A percentile compares a stretch with the other conserved stretches of the same genome.
Evolutionary conservation across 192 early-diverging fungal species (phyloP).

Genomic region (Chytriomyces hyalinus): DNA sequence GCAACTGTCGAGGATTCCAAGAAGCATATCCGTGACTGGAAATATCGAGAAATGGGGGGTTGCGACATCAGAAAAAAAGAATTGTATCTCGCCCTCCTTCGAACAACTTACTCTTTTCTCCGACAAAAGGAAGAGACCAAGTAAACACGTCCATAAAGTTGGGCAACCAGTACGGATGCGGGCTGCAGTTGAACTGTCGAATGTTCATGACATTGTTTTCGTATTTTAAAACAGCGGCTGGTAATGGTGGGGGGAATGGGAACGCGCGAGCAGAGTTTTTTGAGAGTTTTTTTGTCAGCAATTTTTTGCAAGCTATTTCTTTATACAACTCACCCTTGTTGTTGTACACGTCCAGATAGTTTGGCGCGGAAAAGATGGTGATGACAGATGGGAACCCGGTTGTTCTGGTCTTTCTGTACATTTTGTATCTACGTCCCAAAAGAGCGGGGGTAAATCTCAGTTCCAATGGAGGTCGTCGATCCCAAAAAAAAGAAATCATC

Average conservation of each 20-base stretch:
- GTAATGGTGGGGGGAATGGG: constrained; percentile 1
- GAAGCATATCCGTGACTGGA: constrained; percentile 93
- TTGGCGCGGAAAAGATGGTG: constrained; percentile 97
- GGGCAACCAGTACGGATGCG: constrained; percentile 98
- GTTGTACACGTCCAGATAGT: constrained; percentile 98
- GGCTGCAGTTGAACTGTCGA: constrained; percentile 91
- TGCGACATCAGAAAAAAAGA: constrained; percentile 5
- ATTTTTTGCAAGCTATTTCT: too few species aligned
- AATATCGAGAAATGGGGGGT: neutral
- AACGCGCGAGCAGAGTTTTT: neutral
- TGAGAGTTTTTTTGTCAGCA: neutral
- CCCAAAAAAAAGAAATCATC: constrained; percentile 10
- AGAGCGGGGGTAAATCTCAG: too few species aligned
- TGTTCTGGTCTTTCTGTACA: constrained; percentile 93
- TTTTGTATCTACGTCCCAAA: constrained; percentile 69
- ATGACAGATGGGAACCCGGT: constrained; percentile 96
- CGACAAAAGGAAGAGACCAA: constrained; percentile 97
- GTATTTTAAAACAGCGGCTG: constrained; percentile 94
- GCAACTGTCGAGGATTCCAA: constrained; percentile 93
- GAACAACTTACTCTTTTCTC: constrained; percentile 83
- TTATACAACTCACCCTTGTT: constrained; percentile 95
- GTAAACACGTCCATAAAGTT: constrained; percentile 99
- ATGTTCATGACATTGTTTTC: constrained; percentile 99
- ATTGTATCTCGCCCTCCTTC: neutral
- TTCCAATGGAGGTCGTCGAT: neutral